Base-by-base conservation (phyloP, 2,329 filamentous ascomycete species). In the Stagonosporopsis tanaceti region DNA sequence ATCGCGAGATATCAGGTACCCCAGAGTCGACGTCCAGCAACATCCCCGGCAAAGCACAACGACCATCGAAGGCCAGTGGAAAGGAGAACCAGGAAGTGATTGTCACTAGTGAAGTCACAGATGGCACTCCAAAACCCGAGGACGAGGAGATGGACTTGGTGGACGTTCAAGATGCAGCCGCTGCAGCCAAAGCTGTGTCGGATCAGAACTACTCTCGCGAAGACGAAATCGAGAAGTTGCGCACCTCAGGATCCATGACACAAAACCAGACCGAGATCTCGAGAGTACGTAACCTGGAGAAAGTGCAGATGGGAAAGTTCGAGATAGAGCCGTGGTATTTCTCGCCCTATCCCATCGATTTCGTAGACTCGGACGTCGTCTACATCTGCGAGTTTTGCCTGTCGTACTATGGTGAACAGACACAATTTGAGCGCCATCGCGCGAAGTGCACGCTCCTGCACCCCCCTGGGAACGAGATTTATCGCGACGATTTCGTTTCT, bases 261-360 rank as follows among this genome's bases (percentile, higher is more conserved):
- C 96, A 99, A 74, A 98, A 98, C 65, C 95, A 96, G 55, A 93
- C 94, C 12, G 96, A 99, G 73, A 93, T 99, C 60, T 94, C 94
- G 24, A 90, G 96, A 50, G 96, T 99, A 53, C 89, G 95, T 70
- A 99, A 99, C 73, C 88, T 99, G 64, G 92, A 91, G 52, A 93
- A 90, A 65, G 89, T 99, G 3, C 94, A 98, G 74, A 98, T 99
- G 82, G 96, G 95, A 41, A 88, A 89, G 67, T 90, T 88, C 73
- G 92, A 97, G 69, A 86, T 99, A 40, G 96, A 96, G 74, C 95
- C 95, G 0, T 99, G 95, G 95, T 99, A 99, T 77, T 99, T 99
- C 80, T 97, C 93, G 5, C 95, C 95, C 0, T 99, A 99, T 70
- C 95, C 95, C 0, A 90, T 96, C 71, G 83, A 88, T 2, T 98